Percentiles rank a stretch among this genome's conserved stretches.
phyloP scores from a whole-genome alignment of 2,329 filamentous ascomycete species.

The Alternaria tenuissima region DNA sequence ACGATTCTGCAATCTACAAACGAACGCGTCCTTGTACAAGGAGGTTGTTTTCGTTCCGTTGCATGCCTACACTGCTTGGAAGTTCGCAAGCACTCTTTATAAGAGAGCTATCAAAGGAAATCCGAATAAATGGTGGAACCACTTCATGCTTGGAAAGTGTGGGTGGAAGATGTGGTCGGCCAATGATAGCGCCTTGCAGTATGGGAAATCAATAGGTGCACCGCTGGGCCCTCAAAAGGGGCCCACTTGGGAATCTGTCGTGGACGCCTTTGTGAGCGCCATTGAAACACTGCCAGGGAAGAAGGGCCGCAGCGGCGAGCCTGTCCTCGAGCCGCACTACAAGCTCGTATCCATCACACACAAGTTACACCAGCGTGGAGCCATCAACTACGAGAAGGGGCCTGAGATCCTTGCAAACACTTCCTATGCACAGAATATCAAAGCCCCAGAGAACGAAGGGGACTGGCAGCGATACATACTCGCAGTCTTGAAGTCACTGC shows the following conservation, averaged over 20 bases:
- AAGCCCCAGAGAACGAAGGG: constrained; percentile 58
- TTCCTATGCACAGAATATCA: constrained; percentile 63
- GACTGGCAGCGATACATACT: constrained; percentile 69
- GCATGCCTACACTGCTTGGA: constrained; percentile 69
- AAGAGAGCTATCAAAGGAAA: constrained; percentile 65
- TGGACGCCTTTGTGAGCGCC: constrained; percentile 66
- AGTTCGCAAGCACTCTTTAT: constrained; percentile 69
- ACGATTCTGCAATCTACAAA: constrained; percentile 66
- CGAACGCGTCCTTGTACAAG: constrained; percentile 61
- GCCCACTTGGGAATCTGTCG: constrained; percentile 56
- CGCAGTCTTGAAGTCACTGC: constrained; percentile 66
- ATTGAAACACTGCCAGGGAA: constrained; percentile 69
- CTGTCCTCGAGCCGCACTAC: constrained; percentile 89
- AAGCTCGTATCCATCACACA: constrained; percentile 84
- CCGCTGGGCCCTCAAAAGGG: constrained; percentile 17
- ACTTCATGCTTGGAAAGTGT: constrained; percentile 76
- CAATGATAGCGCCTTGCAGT: constrained; percentile 50
- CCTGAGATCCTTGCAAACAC: constrained; percentile 61
- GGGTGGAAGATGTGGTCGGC: constrained; percentile 73
- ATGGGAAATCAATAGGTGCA: constrained; percentile 44
- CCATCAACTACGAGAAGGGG: constrained; percentile 57
- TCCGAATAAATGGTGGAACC: constrained; percentile 70
- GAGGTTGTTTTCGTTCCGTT: constrained; percentile 65
- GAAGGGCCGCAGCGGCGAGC: constrained; percentile 71
- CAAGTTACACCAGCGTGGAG: constrained; percentile 72